Base-by-base conservation (phyloP, 768 basidiomycete genomes). In the Trametes cingulata region DNA sequence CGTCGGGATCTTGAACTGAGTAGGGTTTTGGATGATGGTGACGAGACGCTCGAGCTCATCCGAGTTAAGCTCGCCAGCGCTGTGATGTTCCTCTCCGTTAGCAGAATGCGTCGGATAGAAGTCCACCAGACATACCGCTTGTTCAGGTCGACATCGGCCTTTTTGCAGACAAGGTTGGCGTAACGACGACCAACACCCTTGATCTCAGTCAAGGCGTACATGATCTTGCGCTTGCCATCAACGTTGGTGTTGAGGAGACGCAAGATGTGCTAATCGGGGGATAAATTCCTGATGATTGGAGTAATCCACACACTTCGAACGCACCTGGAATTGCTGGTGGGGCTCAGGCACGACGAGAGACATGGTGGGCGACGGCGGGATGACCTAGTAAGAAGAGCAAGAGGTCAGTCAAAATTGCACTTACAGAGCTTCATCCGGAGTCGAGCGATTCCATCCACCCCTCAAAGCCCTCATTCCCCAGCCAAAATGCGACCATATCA, bases 171-270 rank as follows among this genome's bases (percentile, higher is more conserved):
- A 71, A 98, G 79, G 80, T 98, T 98, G 73, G 97, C 88, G 80
- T 98, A 99, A 54, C 97, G 91, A 66, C 97, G 90, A 71, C 97
- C 97, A 62, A 99, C 97, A 86, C 97, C 97, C 85, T 98, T 98
- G 85, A 99, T 99, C 82, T 99, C 97, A 48, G 97, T 98, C 82
- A 98, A 76, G 71, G 97, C 96, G 76, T 94, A 98, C 91, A 94
- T 98, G 77, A 99, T 90, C 82, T 99, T 99, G 70, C 97, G 88
- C 76, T 96, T 95, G 68, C 97, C 97, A 77, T 98, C 96, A 67
- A 99, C 97, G 82, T 98, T 98, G 75, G 97, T 98, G 85, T 98
- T 98, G 69, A 97, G 83, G 45, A 99, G 87, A 90, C 97, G 97
- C 62, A 99, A 80, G 77, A 99, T 99, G 86, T 98, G 97, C 93